A percentile compares a stretch with the other conserved stretches of the same genome.
Evolutionary conservation across 192 early-diverging fungal genomes (phyloP).

Genomic region (Lunasporangiospora selenospora): DNA sequence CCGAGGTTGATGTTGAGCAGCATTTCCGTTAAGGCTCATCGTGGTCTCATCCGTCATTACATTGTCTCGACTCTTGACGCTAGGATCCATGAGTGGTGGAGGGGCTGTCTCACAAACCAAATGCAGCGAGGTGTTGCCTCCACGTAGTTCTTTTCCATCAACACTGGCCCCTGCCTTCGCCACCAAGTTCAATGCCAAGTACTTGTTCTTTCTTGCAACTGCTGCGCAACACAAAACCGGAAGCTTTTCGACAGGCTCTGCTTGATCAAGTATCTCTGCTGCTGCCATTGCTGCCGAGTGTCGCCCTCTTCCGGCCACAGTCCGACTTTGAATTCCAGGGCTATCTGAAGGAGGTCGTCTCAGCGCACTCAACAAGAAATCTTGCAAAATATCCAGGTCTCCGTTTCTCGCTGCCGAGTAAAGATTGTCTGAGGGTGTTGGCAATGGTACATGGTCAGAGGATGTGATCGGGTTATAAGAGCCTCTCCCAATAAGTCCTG

Average conservation of each 20-base stretch:
- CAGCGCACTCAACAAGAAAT: slow-evolving; percentile 23
- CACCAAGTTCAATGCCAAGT: slow-evolving; percentile 37
- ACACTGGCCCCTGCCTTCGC: slow-evolving; percentile 41
- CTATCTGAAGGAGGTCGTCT: slow-evolving; percentile 2
- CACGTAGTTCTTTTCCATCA: slow-evolving; percentile 27
- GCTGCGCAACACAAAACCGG: slow-evolving; percentile 43
- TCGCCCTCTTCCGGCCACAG: too few relatives aligned
- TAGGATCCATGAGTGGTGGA: slow-evolving; percentile 9
- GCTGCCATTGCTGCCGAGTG: background rate
- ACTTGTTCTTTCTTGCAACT: slow-evolving; percentile 44
- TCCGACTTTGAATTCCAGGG: too few relatives aligned
- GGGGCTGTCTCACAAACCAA: slow-evolving; percentile 36
- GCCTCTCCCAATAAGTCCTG: slow-evolving; percentile 9
- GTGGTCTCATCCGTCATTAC: too few relatives aligned
- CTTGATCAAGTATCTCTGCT: slow-evolving; percentile 17
- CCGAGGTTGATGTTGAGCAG: too few relatives aligned
- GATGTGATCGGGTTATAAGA: slow-evolving; percentile 31
- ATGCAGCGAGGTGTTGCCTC: slow-evolving; percentile 36
- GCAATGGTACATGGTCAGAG: slow-evolving; percentile 21
- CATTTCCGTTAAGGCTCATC: too few relatives aligned
- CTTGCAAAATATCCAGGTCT: slow-evolving; percentile 19
- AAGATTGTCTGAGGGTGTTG: slow-evolving; percentile 16
- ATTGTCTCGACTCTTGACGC: too few relatives aligned
- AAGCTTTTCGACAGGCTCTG: slow-evolving; percentile 25
- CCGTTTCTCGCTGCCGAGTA: slow-evolving; percentile 35